Conservation (phyloP, 2,329 filamentous ascomycete genomes). For the Penicillium polonicum region DNA sequence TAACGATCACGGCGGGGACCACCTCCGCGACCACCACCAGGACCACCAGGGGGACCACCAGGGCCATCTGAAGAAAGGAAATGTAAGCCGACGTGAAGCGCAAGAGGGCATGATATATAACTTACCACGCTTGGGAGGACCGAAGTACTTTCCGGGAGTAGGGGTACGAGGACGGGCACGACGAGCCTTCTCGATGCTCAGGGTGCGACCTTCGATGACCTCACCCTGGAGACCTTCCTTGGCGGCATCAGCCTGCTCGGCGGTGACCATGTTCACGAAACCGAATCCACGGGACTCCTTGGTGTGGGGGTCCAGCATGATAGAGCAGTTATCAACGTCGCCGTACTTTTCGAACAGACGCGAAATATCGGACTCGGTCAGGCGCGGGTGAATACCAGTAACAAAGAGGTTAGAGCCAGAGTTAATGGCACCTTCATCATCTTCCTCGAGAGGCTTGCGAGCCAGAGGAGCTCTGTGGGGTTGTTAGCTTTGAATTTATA, state of each 20-base stretch:
- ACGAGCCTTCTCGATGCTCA: constrained; percentile 98
- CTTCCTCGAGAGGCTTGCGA: constrained; percentile 50
- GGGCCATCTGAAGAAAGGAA: constrained; percentile 31
- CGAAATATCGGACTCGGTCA: constrained; percentile 85
- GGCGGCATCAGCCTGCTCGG: constrained; percentile 92
- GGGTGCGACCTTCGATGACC: constrained; percentile 86
- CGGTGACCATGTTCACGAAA: constrained; percentile 97
- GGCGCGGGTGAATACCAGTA: constrained; percentile 91
- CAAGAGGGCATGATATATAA: constrained; percentile 18
- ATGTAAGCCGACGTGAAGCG: background rate
- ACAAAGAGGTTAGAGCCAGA: constrained; percentile 98
- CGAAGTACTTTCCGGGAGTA: constrained; percentile 98
- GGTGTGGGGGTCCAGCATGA: constrained; percentile 98
- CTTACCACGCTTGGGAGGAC: constrained; percentile 94
- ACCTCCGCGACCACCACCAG: constrained; percentile 38
- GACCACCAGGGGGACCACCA: constrained; percentile 45
- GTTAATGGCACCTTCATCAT: constrained; percentile 78
- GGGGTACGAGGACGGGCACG: constrained; percentile 92
- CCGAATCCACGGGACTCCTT: constrained; percentile 98
- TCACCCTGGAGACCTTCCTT: constrained; percentile 96
- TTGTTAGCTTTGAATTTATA: background rate
- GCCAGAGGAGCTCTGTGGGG: constrained; percentile 46
- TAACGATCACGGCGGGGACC: constrained; percentile 48
- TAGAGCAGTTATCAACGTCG: constrained; percentile 98
- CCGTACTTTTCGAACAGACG: constrained; percentile 98